Evolutionary conservation across 306 rosid genomes (phyloP).

Genomic region (Betula pendula): DNA sequence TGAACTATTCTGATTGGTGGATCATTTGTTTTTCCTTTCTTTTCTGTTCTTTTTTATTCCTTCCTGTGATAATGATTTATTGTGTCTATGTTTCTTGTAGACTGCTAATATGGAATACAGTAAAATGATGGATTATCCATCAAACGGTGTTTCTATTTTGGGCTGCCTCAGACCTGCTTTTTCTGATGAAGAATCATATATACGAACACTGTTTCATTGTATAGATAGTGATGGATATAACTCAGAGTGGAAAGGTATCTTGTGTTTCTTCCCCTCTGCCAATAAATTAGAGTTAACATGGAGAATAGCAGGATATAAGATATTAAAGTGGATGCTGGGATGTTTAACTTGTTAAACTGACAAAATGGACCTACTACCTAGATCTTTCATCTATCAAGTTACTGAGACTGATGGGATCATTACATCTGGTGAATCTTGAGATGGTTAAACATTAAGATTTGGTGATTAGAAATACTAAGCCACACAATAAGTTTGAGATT

Average conservation of each 20-base stretch:
- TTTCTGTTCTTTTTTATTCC: neutral
- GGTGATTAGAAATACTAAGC: neutral
- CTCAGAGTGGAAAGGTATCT: slow-evolving; percentile 68
- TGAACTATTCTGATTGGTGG: neutral
- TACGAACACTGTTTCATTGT: slow-evolving; percentile 50
- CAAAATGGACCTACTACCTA: neutral
- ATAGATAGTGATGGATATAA: slow-evolving; percentile 58
- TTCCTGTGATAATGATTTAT: slow-evolving; percentile 25
- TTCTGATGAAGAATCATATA: slow-evolving; percentile 69
- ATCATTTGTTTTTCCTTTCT: neutral
- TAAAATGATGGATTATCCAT: slow-evolving; percentile 71
- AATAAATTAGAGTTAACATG: neutral
- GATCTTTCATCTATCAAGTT: neutral
- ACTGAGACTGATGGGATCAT: neutral
- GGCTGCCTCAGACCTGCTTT: slow-evolving; percentile 83
- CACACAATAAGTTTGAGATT: neutral
- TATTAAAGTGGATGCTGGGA: neutral
- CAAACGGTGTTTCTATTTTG: slow-evolving; percentile 83
- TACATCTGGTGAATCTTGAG: neutral
- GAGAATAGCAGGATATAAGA: neutral
- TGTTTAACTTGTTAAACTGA: slow-evolving; percentile 11
- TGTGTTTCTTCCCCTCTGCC: neutral
- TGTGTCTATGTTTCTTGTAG: slow-evolving; percentile 45
- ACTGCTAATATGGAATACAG: slow-evolving; percentile 51
- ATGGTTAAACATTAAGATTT: neutral